These are phyloP conservation scores for Selaginella tamariscina DNA, from an alignment of 75 land plant species.

Conservation along the genomic window DNA sequence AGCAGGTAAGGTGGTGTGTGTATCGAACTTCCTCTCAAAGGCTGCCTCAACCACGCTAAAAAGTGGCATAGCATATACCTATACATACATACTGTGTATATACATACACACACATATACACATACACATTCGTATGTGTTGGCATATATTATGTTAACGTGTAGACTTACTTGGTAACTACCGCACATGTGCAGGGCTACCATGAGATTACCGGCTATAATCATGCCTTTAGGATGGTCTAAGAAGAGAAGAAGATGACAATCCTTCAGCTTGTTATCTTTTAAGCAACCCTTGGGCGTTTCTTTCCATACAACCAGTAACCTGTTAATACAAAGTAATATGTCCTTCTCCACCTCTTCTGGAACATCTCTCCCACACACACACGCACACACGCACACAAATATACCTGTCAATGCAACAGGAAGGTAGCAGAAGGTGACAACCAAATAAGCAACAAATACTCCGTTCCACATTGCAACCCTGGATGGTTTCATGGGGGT, in stretches of 20 bases:
- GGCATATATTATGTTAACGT: background rate
- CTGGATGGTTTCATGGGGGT: background rate
- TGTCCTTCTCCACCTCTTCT: too few species aligned
- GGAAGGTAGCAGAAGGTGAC: slow-evolving; percentile 6
- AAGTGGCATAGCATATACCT: background rate
- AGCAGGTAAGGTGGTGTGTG: background rate
- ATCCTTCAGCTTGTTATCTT: background rate
- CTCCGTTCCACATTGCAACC: background rate
- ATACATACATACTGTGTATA: too few species aligned
- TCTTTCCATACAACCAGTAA: slow-evolving; percentile 8
- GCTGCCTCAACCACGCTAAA: background rate
- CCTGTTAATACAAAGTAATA: too few species aligned
- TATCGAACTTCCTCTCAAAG: background rate
- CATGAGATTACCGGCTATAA: background rate
- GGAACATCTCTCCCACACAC: too few species aligned
- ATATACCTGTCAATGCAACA: too few species aligned
- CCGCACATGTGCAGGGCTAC: background rate
- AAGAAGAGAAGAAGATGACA: background rate
- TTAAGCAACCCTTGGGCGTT: background rate
- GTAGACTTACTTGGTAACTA: background rate
- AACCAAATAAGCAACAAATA: background rate
- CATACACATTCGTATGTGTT: background rate
- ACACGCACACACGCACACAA: too few species aligned
- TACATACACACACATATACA: too few species aligned
- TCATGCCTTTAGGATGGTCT: background rate